Percentiles rank a stretch among this genome's conserved stretches.
Evolutionary conservation across 768 basidiomycete species (phyloP).

Genomic region (Crassisporium funariophilum): DNA sequence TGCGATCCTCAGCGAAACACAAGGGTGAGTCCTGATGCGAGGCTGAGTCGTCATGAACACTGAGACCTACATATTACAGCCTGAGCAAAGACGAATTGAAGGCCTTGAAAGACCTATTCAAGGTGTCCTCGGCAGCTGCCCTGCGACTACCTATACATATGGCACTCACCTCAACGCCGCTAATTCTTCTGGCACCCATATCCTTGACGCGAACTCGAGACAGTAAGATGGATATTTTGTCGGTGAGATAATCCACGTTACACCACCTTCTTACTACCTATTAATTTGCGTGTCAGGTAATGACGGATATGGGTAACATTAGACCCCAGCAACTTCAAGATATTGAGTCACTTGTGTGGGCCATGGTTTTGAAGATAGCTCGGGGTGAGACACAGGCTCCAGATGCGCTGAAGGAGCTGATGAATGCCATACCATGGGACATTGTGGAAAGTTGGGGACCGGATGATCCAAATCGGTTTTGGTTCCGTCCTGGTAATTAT

Average conservation of each 20-base stretch:
- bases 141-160: background rate
- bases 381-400: background rate
- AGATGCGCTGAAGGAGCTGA: background rate
- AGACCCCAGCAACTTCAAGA: background rate
- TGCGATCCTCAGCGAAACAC: background rate
- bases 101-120: background rate
- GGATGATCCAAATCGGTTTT: background rate
- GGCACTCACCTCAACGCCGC: background rate
- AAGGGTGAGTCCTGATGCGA: background rate
- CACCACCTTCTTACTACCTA: background rate
- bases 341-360: background rate
- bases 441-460: background rate
- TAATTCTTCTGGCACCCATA: background rate
- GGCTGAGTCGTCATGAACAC: background rate
- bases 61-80: background rate
- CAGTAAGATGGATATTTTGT: background rate
- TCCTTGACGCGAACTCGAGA: background rate
- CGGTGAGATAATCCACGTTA: background rate
- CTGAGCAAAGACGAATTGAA: background rate
- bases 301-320: background rate
- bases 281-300: background rate
- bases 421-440: background rate
- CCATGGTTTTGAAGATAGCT: background rate
- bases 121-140: background rate
- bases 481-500: background rate